phyloP scores from a whole-genome alignment of 495 filamentous ascomycete species.

The Podospora tetraspora region DNA sequence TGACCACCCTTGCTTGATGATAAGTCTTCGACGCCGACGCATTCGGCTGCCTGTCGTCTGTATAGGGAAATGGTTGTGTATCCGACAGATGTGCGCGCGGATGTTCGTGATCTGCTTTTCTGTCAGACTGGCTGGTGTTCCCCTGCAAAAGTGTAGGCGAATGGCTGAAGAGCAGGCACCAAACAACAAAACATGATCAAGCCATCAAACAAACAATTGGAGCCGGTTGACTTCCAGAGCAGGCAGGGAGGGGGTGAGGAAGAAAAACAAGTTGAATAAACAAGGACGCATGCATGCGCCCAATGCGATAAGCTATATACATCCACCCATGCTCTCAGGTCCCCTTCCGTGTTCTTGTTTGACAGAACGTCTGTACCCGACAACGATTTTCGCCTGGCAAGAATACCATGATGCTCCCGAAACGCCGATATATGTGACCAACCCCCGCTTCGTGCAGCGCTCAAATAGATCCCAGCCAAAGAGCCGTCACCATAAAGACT shows the following conservation, averaged over 20 bases:
- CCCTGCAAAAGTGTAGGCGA: not conserved
- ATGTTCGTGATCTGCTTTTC: not conserved
- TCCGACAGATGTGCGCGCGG: too few species aligned
- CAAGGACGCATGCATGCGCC: slow-evolving; percentile 2
- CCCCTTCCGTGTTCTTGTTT: not conserved
- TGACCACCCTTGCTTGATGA: too few species aligned
- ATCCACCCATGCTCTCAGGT: not conserved
- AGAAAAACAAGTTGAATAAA: not conserved
- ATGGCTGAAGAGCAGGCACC: not conserved
- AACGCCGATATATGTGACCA: slow-evolving; percentile 4
- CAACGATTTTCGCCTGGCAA: not conserved
- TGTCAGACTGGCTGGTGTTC: not conserved
- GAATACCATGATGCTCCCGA: not conserved
- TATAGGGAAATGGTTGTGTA: too few species aligned
- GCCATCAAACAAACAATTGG: not conserved
- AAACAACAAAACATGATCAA: not conserved
- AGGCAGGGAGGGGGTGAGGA: not conserved
- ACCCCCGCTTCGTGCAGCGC: slow-evolving; percentile 2
- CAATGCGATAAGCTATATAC: not conserved
- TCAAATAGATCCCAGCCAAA: slow-evolving; percentile 5
- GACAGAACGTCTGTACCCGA: not conserved
- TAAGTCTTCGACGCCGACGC: too few species aligned
- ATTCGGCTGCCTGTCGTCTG: too few species aligned
- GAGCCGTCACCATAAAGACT: not conserved
- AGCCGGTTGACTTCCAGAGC: not conserved